A percentile compares a stretch with the other conserved stretches of the same genome.
Evolutionary conservation across 2,329 filamentous ascomycete species (phyloP).

Genomic region (Botrytis elliptica): DNA sequence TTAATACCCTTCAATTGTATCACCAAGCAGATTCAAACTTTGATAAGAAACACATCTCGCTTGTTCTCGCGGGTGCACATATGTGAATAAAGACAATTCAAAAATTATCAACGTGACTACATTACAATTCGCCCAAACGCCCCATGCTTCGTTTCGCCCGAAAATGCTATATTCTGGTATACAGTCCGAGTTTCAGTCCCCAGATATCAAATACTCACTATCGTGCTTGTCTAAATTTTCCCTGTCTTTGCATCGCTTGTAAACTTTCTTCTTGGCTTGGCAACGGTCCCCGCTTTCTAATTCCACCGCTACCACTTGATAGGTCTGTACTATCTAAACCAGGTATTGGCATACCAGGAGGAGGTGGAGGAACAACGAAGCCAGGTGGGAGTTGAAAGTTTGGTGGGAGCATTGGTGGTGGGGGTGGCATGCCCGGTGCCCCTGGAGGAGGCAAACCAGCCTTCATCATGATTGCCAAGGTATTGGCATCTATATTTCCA

Average conservation of each 20-base stretch:
- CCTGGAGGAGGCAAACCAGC: conserved; percentile 59
- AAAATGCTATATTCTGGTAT: conserved; percentile 19
- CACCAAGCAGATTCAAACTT: neutral
- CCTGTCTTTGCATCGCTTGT: conserved; percentile 69
- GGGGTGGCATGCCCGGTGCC: conserved; percentile 43
- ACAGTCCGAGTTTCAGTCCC: neutral
- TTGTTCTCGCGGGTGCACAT: neutral
- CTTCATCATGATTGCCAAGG: conserved; percentile 46
- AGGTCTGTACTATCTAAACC: conserved; percentile 30
- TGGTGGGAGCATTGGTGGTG: conserved; percentile 48
- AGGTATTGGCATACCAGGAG: conserved; percentile 41
- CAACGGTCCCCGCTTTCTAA: conserved; percentile 65
- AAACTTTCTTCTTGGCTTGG: conserved; percentile 84
- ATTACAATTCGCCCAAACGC: conserved; percentile 10
- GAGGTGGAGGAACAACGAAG: conserved; percentile 41
- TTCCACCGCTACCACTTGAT: conserved; percentile 36
- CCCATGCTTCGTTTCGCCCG: conserved; percentile 2
- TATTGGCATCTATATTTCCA: conserved; percentile 18
- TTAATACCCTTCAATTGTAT: conserved; percentile 20
- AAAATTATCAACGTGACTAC: neutral
- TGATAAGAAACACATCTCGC: neutral
- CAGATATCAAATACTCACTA: conserved; percentile 21
- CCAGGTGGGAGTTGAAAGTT: conserved; percentile 34
- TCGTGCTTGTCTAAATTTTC: conserved; percentile 55
- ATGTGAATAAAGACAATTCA: neutral